These are phyloP conservation scores for Ananas comosus DNA, from an alignment of 176 grass and related monocot species.

Conservation along the genomic window DNA sequence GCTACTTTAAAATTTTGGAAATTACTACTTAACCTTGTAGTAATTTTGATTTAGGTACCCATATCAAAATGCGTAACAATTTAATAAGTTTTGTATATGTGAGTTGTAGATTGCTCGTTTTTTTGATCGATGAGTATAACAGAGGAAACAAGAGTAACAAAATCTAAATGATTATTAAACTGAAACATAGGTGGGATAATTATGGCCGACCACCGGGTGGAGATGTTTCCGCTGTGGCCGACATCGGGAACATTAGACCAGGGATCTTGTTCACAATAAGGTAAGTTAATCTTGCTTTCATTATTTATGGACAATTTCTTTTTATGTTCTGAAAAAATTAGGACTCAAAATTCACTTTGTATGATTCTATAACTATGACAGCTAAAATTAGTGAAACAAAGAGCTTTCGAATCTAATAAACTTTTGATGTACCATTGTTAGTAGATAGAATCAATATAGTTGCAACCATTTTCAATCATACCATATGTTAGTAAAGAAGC, in stretches of 20 bases:
- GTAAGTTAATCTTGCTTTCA: constrained; percentile 36
- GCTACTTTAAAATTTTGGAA: not conserved
- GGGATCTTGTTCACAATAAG: constrained; percentile 90
- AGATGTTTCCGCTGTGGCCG: constrained; percentile 68
- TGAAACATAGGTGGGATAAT: constrained; percentile 58
- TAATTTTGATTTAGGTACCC: too few relatives aligned
- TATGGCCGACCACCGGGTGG: constrained; percentile 79
- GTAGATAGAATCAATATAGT: too few relatives aligned
- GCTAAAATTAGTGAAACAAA: too few relatives aligned
- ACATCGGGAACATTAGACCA: constrained; percentile 57
- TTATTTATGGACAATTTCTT: not conserved
- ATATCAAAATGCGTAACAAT: too few relatives aligned
- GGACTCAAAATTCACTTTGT: not conserved
- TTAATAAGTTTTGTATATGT: too few relatives aligned
- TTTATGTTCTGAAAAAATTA: not conserved
- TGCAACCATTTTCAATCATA: too few relatives aligned
- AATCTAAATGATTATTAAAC: constrained; percentile 3
- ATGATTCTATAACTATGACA: too few relatives aligned
- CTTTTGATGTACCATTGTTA: too few relatives aligned
- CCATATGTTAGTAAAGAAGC: too few relatives aligned
- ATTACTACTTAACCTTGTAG: not conserved
- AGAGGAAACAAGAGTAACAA: constrained; percentile 3
- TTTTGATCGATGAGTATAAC: not conserved
- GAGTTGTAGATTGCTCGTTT: not conserved
- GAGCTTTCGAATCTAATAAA: too few relatives aligned